Base-by-base conservation (phyloP, 352 stramenopile genomes). In the Phytophthora cryptogea region DNA sequence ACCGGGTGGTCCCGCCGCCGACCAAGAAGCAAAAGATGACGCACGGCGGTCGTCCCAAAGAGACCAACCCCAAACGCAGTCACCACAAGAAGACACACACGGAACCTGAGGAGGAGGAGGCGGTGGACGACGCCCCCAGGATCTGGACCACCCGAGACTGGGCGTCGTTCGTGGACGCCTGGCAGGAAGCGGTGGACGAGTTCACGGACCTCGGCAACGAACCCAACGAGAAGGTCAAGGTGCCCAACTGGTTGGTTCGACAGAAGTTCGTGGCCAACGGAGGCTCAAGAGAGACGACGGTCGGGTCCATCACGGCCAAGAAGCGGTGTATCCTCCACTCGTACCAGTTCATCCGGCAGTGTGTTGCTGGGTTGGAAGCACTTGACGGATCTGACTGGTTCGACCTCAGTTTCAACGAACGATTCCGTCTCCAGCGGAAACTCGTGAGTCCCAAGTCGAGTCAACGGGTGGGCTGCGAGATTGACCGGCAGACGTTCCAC, bases 241-340 rank as follows among this genome's bases (percentile, higher is more conserved):
- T 80, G 20, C 71, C 71, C 11, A 80, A 74, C 16, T 80, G 71
- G 71, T 51, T 77, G 13, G 70, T 80, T 32, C 68, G 60, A 26
- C 71, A 80, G 49, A 70, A 67, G 50, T 80, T 74, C 32, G 55
- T 77, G 4, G 54, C 27, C 0, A 23, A 67, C 1, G 71, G 71
- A 14, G 71, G 71, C 16, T 61, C 57, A 0, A 13, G 36, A 13
- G 68, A 80, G 28, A 70, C 63, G 41, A 67, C 57, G 3, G 68
- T 80, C 10, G 71, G 63, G 6, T 72, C 57, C 4, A 74, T 77
- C 31, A 74, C 68, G 16, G 61, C 61, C 33, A 77, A 72, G 65
- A 80, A 72, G 49, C 52, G 68, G 20, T 70, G 59, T 33, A 49
- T 79, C 2, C 66, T 79, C 11, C 47, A 72, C 10, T 69, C 67